A percentile compares a stretch with the other conserved stretches of the same genome.
These are phyloP conservation scores for Lactarius quietus DNA, from an alignment of 768 basidiomycete genomes.

Conservation along the genomic window DNA sequence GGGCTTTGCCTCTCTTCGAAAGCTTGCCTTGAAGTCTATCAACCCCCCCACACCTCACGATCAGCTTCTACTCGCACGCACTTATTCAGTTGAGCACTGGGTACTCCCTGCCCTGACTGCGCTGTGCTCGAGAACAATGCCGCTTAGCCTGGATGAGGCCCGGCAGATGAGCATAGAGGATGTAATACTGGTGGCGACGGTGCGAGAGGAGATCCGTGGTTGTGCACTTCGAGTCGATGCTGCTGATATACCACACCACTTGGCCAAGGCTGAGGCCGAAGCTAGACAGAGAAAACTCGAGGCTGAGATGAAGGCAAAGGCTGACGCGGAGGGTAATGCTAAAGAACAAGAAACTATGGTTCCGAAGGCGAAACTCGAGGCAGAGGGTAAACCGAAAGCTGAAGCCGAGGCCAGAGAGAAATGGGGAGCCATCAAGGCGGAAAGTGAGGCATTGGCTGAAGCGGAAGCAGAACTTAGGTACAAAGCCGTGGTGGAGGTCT, in stretches of 20 bases:
- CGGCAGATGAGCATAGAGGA: slow-evolving; percentile 7
- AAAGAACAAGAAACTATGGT: no score
- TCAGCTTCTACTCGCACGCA: slow-evolving; percentile 6
- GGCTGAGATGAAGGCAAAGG: no score
- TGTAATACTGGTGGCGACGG: background rate
- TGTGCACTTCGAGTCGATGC: background rate
- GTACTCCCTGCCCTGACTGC: background rate
- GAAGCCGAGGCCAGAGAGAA: no score
- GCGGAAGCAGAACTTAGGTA: background rate
- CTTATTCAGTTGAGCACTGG: slow-evolving; percentile 8
- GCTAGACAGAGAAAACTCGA: background rate
- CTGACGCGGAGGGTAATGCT: background rate
- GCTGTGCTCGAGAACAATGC: slow-evolving; percentile 4
- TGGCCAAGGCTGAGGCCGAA: background rate
- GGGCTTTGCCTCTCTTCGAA: slow-evolving; percentile 17
- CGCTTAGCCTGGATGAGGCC: slow-evolving; percentile 1
- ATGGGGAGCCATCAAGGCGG: no score
- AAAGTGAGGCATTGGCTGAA: background rate
- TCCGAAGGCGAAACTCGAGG: background rate
- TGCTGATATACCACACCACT: background rate
- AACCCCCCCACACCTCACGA: slow-evolving; percentile 8
- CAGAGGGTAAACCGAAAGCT: no score
- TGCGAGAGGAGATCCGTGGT: slow-evolving; percentile 12
- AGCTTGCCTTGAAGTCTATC: slow-evolving; percentile 13
- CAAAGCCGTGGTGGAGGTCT: background rate